Conservation (phyloP, 768 basidiomycete genomes). For the Cyathus striatus region DNA sequence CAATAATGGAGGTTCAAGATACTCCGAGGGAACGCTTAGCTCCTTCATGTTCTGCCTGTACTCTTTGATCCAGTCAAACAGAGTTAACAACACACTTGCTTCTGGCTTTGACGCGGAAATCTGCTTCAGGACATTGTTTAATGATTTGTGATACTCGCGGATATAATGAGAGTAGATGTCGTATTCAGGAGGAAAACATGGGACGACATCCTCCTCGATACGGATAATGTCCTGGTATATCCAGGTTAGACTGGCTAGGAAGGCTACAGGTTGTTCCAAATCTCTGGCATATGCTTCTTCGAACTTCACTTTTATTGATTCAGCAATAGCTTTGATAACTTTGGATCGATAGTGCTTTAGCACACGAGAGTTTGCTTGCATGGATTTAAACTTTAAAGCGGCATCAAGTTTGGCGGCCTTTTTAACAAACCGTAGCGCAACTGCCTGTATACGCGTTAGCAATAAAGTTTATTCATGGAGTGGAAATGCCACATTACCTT, state of each 20-base stretch:
- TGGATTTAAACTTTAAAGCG: constrained; percentile 88
- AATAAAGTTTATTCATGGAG: constrained; percentile 1
- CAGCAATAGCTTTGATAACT: constrained; percentile 72
- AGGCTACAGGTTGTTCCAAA: constrained; percentile 60
- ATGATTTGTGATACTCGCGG: constrained; percentile 84
- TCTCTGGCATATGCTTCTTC: constrained; percentile 59
- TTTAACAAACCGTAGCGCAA: constrained; percentile 91
- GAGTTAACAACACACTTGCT: constrained; percentile 78
- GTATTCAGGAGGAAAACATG: constrained; percentile 90
- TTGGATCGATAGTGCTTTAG: constrained; percentile 96
- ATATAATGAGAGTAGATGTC: constrained; percentile 82
- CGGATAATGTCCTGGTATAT: constrained; percentile 92
- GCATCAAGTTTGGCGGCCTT: constrained; percentile 91
- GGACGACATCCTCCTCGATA: constrained; percentile 86
- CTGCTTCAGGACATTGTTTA: constrained; percentile 68
- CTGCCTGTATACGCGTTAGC: constrained; percentile 49
- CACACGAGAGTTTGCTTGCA: constrained; percentile 88
- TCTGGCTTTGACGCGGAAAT: constrained; percentile 75
- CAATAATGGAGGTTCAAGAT: constrained; percentile 84
- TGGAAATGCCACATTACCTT: constrained; percentile 48
- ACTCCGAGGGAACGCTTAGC: constrained; percentile 74
- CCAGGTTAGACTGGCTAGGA: constrained; percentile 80
- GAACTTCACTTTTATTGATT: constrained; percentile 71
- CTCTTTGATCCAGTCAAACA: constrained; percentile 94
- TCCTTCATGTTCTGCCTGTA: constrained; percentile 96